Conservation (phyloP, 257 asterid genomes). For the Ligustrum vulgare region DNA sequence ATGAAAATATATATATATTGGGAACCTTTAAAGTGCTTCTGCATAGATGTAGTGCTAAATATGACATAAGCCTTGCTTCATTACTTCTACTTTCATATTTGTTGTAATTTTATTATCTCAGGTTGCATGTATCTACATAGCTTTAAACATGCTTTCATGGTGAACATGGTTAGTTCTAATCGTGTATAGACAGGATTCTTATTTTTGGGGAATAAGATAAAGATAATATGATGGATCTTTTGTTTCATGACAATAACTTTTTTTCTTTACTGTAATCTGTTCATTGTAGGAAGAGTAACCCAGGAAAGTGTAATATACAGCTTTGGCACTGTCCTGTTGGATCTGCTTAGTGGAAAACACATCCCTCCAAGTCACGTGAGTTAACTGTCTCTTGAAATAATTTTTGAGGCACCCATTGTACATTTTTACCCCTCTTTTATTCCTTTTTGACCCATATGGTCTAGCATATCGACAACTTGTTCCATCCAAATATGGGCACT, state of each 20-base stretch:
- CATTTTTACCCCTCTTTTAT: not conserved
- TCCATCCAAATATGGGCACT: not conserved
- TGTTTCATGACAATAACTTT: not conserved
- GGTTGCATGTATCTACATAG: not conserved
- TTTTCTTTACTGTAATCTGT: not conserved
- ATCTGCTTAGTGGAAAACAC: constrained; percentile 91
- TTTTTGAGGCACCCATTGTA: not conserved
- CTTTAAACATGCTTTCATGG: not conserved
- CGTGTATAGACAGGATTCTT: too few species aligned
- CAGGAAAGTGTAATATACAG: constrained; percentile 85
- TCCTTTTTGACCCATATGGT: not conserved
- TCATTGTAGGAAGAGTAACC: constrained; percentile 71
- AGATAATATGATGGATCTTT: not conserved
- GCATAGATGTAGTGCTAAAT: too few species aligned
- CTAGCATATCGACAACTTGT: not conserved
- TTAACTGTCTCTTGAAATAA: constrained; percentile 16
- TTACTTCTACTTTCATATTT: not conserved
- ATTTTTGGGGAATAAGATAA: not conserved
- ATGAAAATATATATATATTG: too few species aligned
- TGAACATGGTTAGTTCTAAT: not conserved
- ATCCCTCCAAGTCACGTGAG: constrained; percentile 94
- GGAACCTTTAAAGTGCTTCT: too few species aligned
- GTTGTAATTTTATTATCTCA: not conserved
- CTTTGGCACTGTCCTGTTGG: constrained; percentile 86
- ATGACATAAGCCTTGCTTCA: not conserved